Evolutionary conservation across 352 stramenopile genomes (phyloP), one percentile per base, ranked within the genome.

Genomic region (Pythium diclinum): DNA sequence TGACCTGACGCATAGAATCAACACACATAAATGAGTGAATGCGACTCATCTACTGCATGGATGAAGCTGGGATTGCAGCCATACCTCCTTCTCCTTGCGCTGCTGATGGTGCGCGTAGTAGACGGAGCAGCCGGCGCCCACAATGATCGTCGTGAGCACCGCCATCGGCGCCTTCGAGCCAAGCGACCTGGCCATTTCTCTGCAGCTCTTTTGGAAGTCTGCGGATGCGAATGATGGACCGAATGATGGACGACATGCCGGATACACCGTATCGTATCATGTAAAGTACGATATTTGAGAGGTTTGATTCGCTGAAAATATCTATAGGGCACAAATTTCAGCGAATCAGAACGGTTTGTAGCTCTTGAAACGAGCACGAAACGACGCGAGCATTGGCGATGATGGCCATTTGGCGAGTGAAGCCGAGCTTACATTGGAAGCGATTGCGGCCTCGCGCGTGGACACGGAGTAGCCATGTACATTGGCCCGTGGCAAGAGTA

Each of bases 401-500:
- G 19, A 30, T 54, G 25, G 10, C 47, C 47, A n/a, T 36, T 33
- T 11, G 23, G 9, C 47, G 21, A 9, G 25, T n/a, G 21, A 30
- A 33, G 25, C 19, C 8, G 46, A 19, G 13, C 40, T n/a, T 32
- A 17, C 19, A 25, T 25, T 36, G n/a, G 47, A 33, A 3, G 42
- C 25, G 44, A 5, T 28, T 21, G 17, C 44, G 17, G 10, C 3
- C 44, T 51, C 11, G 44, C 14, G 17, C 44, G 44, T 11, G 17
- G 30, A 4, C 6, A 19, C 19, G 44, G 14, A n/a, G 28, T 30
- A 4, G 16, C n/a, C 69, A 94, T 92, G 82, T 92, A 91, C 68
- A 91, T 94, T 63, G 83, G 85, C 17, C 85, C 83, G 56, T 94
- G 83, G 82, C 86, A 94, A 63, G 83, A 94, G 71, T 94, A 92